Evolutionary conservation across 352 stramenopile species (phyloP).

Genomic region (Phytopythium cucurbitacearum): DNA sequence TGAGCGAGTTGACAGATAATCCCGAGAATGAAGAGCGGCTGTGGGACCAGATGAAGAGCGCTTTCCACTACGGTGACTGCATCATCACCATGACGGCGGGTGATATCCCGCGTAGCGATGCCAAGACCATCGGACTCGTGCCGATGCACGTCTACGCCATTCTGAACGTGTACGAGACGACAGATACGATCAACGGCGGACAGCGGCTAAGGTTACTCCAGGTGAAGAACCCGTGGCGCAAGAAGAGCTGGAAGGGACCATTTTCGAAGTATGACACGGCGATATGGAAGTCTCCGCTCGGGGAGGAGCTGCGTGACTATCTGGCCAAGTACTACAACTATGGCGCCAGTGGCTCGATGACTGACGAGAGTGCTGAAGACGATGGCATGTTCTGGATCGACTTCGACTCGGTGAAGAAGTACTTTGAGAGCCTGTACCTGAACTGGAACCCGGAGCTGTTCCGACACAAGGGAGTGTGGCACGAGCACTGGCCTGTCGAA

Average conservation of each 20-base stretch:
- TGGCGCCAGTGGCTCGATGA: not conserved
- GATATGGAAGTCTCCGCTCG: slow-evolving; percentile 49
- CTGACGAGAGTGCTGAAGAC: slow-evolving; percentile 38
- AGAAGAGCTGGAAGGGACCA: slow-evolving; percentile 79
- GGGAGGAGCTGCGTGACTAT: slow-evolving; percentile 54
- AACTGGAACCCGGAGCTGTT: slow-evolving; percentile 96
- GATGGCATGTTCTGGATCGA: slow-evolving; percentile 97
- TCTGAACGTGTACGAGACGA: slow-evolving; percentile 88
- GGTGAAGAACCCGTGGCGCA: slow-evolving; percentile 96
- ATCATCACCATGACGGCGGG: slow-evolving; percentile 96
- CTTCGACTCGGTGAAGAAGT: slow-evolving; percentile 89
- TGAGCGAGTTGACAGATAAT: slow-evolving; percentile 72
- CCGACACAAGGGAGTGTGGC: slow-evolving; percentile 66
- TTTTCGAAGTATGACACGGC: slow-evolving; percentile 69
- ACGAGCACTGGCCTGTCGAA: slow-evolving; percentile 82
- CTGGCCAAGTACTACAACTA: slow-evolving; percentile 45
- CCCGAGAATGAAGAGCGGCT: slow-evolving; percentile 94
- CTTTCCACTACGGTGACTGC: slow-evolving; percentile 94
- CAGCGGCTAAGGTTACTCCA: slow-evolving; percentile 83
- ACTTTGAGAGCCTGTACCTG: slow-evolving; percentile 93
- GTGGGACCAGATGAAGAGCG: slow-evolving; percentile 91
- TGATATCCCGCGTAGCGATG: slow-evolving; percentile 62
- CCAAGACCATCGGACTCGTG: slow-evolving; percentile 89
- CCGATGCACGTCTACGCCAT: slow-evolving; percentile 97
- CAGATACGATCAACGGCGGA: slow-evolving; percentile 13